Evolutionary conservation across 2,329 filamentous ascomycete genomes (phyloP), one percentile per base, ranked within the genome.

Genomic region (Hortaea werneckii): DNA sequence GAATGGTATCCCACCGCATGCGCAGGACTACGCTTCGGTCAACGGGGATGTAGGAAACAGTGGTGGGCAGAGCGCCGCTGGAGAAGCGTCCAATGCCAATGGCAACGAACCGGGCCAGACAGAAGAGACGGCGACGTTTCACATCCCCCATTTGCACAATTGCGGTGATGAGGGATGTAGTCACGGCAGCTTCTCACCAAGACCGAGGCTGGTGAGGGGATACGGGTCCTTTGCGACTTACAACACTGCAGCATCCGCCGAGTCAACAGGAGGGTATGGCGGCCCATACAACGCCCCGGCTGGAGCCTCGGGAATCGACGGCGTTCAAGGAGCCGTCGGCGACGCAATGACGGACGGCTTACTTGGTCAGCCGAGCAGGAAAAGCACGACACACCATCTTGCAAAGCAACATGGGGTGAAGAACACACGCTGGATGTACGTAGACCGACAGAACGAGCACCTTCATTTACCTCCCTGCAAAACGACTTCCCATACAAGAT

Each of bases 111-210:
- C 56, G 28, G 55, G 47, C 34, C 48, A 44, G 29, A 55, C 54
- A 30, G 51, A 58, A 34, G 54, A 55, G 37, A 50, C 53, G 9
- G 50, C 54, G 27, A 53, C 54, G 37, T 53, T 49, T 44, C 35
- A 51, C 20, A 40, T 53, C 11, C 46, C 52, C 7, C 29, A 37
- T 11, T n/a, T 27, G 2, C 43, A 44, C 28, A 37, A 46, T 28
- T 48, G 50, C 37, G 50, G 43, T 13, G 44, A 51, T 8, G 37
- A 44, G 27, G 38, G 49, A 9, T 87, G 82, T 68, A 74, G 76
- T 56, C 83, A 92, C 67, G 86, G 85, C 55, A 85, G 84, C 11
- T 87, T 89, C 59, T 87, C 85, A 38, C 82, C 85, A 1, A 71
- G 79, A 34, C 75, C 83, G 0, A 68, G 67, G 40, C 78, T 75